phyloP scores from a whole-genome alignment of 169 alveolate species.

The Sarcocystis neurona region DNA sequence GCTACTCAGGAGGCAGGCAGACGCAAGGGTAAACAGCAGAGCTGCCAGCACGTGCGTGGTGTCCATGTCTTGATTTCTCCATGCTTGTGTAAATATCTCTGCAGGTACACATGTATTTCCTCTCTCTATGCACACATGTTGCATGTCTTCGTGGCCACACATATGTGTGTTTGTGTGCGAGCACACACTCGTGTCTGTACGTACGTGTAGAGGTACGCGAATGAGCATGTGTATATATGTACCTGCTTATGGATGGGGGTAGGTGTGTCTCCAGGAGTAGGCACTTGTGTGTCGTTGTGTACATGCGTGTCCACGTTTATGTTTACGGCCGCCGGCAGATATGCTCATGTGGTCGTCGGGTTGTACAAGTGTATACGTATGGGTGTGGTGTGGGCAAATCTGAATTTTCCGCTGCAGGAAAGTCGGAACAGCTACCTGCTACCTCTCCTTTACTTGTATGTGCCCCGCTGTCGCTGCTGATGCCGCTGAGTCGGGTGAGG shows the following conservation, averaged over 20 bases:
- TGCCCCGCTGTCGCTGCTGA: not conserved
- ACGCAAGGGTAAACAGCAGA: not conserved
- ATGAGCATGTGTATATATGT: too few species aligned
- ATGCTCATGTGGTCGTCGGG: too few species aligned
- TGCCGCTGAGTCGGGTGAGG: not conserved
- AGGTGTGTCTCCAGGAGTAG: too few species aligned
- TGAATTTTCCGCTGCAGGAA: not conserved
- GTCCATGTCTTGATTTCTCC: not conserved
- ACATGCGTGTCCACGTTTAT: too few species aligned
- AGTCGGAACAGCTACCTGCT: not conserved
- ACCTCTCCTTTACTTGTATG: not conserved
- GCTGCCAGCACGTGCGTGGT: not conserved
- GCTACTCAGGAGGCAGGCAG: conserved; percentile 4
- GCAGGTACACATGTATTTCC: not conserved
- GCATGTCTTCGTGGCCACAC: not conserved
- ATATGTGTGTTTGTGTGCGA: not conserved
- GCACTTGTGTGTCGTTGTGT: too few species aligned
- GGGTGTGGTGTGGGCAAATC: too few species aligned
- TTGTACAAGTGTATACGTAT: too few species aligned
- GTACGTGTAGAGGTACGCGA: too few species aligned
- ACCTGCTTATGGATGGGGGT: too few species aligned
- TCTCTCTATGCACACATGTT: too few species aligned
- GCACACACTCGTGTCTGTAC: too few species aligned
- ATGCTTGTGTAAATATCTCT: not conserved
- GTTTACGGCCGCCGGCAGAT: too few species aligned